Base-by-base conservation (phyloP, 2,329 filamentous ascomycete species). In the Fusarium piperis region DNA sequence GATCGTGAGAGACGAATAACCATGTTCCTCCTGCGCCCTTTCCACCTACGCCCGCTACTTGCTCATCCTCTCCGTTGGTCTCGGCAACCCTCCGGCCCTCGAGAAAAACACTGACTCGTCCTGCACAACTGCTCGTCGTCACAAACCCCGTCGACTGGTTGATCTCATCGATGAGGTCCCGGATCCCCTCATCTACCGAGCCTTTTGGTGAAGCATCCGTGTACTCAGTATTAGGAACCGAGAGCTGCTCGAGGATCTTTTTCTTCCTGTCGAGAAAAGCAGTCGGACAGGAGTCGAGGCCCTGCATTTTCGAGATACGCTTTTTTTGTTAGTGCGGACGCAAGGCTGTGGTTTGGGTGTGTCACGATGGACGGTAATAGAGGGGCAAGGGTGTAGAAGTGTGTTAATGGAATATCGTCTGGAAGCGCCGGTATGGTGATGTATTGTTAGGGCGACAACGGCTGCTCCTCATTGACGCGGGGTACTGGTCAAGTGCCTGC, bases 41-140 rank as follows among this genome's bases (percentile, higher is more conserved):
- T 1, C 94, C 95, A 1, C 94, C 94, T 1, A 92, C 87, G 4
- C 90, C 89, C 10, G 91, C 91, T 36, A 85, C 76, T 71, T 81
- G 79, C 52, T 61, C 67, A 39, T 72, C 76, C 16, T 75, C 68
- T 9, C 64, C 72, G 10, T 67, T 71, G 6, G 59, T 62, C 4
- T 67, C 71, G 15, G 56, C 60, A 26, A 72, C 71, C 74, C 89
- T 92, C 48, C 83, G 84, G 1, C 95, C 95, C 82, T 98, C 95
- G 1, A 97, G 84, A 77, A 97, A 98, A 5, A 98, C 93, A 71
- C 93, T 95, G 52, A 97, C 89, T 59, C 95, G 87, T 1, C 95
- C 95, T 3, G 94, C 93, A 79, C 95, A 98, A 81, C 94, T 97
- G 82, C 94, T 97, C 3, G 95, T 98, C 2, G 95, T 98, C 35